Base-by-base conservation (phyloP, 164 flowering plant genomes). In the Annona cherimola region DNA sequence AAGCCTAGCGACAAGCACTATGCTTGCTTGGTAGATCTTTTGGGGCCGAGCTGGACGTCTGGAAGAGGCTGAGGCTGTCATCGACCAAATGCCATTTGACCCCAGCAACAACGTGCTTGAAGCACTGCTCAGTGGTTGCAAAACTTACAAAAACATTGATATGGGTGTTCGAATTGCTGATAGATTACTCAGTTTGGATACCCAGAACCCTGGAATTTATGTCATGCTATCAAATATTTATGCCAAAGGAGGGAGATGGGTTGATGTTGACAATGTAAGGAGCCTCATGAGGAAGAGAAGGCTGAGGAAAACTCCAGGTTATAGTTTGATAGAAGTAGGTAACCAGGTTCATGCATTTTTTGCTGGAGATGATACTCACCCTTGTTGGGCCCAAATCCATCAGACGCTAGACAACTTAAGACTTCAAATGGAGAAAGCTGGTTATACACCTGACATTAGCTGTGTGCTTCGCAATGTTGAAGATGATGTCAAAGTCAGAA, bases 11-110 rank as follows among this genome's bases (percentile, higher is more conserved):
- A 82, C 66, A 84, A 84, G 68, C 87, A 80, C 59, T 82, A 82
- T 62, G 83, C 86, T 64, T 78, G 84, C 69, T 45, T 80, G 68
- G 84, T 84, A 67, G 86, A 84, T 77, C 81, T 84, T 71, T 78
- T 84, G 5, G 5, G 69, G 85, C 67, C 76, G 85, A 54, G 84
- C 87, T 39, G 87, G 87, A 41, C 79, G 55, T 14, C 78, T 84
- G 44, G 74, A 75, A 69, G 83, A 82, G 80, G 85, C 85, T 0
- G 77, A 75, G 71, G 76, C 71, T 5, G 61, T 82, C 70, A 75
- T 82, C 8, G 64, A 75, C 19, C 62, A 76, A 71, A 80, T 84
- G 87, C 85, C 83, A 44, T 79, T 74, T 63, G 69, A 75, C 68
- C 81, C 84, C 2, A 66, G 79, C 16, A 74, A 46, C 65, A 44